Percentiles rank a stretch among this genome's conserved stretches.
These are phyloP conservation scores for Colletotrichum godetiae DNA, from an alignment of 2,329 filamentous ascomycete genomes.

Conservation along the genomic window DNA sequence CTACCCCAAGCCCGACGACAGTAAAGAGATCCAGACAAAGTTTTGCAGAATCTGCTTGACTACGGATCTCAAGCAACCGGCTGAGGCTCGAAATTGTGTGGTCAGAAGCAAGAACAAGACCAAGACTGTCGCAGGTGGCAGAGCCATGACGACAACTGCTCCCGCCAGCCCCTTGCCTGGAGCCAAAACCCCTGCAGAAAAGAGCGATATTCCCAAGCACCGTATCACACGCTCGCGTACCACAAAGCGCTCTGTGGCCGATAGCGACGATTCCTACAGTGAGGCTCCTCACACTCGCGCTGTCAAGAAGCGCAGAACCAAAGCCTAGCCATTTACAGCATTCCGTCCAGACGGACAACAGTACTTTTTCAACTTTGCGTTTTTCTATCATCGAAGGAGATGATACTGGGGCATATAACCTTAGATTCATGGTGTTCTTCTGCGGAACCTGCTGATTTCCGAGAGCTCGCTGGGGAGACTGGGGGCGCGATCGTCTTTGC, in stretches of 20 bases:
- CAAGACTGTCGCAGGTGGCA: too few species aligned
- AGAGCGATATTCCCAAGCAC: neutral
- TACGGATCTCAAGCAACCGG: neutral
- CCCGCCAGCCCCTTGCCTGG: neutral
- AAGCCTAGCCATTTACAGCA: neutral
- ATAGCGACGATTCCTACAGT: neutral
- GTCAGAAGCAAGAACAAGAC: neutral
- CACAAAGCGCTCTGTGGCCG: neutral
- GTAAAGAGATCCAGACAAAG: neutral
- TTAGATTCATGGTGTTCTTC: neutral
- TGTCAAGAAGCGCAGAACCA: constrained; percentile 11
- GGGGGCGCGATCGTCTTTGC: neutral
- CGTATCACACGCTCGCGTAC: neutral
- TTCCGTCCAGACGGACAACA: neutral
- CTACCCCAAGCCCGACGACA: constrained; percentile 6
- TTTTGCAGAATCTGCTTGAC: neutral
- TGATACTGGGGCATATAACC: neutral
- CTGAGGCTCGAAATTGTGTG: neutral
- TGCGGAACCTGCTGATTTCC: neutral
- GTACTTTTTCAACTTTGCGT: neutral
- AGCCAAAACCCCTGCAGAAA: neutral
- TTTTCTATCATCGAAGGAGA: neutral
- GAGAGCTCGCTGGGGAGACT: neutral
- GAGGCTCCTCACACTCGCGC: neutral
- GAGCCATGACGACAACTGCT: too few species aligned